Conservation (phyloP, 2,329 filamentous ascomycete genomes). For the Chalaropsis thielavioides region DNA sequence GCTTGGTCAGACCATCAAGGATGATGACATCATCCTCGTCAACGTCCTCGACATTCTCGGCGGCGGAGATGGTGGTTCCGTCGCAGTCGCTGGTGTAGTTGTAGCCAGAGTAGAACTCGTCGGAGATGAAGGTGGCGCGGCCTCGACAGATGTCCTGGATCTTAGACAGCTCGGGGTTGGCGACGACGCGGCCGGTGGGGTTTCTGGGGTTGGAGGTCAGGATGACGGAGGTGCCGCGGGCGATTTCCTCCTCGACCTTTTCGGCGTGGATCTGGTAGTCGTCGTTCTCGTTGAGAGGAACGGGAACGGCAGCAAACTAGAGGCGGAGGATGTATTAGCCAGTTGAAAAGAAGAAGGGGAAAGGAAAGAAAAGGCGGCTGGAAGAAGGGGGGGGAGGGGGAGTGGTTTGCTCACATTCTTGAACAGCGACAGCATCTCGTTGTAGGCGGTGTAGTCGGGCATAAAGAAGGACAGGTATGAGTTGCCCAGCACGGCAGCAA, state of each 20-base stretch:
- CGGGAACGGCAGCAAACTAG: conserved; percentile 72
- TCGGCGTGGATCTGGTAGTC: conserved; percentile 87
- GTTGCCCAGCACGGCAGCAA: conserved; percentile 85
- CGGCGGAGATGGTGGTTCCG: conserved; percentile 74
- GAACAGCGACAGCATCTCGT: conserved; percentile 92
- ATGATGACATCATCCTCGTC: conserved; percentile 83
- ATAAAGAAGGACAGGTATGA: conserved; percentile 90
- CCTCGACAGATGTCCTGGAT: conserved; percentile 90
- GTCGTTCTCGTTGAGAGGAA: conserved; percentile 70
- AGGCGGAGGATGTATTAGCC: background rate
- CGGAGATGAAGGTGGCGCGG: conserved; percentile 80
- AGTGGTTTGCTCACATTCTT: conserved; percentile 50
- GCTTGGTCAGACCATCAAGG: conserved; percentile 91
- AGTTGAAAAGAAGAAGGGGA: background rate
- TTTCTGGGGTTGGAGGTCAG: conserved; percentile 92
- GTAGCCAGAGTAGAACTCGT: conserved; percentile 94
- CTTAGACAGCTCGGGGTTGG: conserved; percentile 69
- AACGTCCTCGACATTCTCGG: conserved; percentile 80
- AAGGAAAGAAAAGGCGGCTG: background rate
- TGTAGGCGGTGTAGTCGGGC: conserved; percentile 92
- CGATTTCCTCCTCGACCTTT: conserved; percentile 84
- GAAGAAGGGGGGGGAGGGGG: background rate
- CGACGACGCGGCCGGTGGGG: conserved; percentile 77
- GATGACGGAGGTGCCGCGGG: conserved; percentile 73
- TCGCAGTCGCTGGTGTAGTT: conserved; percentile 92